These are phyloP conservation scores for Lojkania enalia DNA, from an alignment of 2,329 filamentous ascomycete genomes.

Conservation along the genomic window DNA sequence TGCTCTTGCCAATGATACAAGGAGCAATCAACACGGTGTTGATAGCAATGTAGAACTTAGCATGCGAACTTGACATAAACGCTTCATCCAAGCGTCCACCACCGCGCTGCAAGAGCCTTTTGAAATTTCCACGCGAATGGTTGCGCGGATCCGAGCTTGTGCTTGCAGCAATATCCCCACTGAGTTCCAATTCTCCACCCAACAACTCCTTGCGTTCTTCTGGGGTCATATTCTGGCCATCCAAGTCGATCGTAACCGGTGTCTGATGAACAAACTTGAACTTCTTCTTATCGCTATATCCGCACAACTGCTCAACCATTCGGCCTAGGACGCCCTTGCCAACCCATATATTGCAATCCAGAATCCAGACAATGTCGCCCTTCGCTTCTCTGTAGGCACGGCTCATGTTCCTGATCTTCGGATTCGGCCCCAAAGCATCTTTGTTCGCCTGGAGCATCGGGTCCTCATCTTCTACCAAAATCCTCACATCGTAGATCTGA, in stretches of 20 bases:
- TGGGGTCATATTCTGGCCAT: slow-evolving; percentile 31
- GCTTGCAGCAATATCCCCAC: slow-evolving; percentile 33
- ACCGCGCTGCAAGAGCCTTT: slow-evolving; percentile 48
- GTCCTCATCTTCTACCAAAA: slow-evolving; percentile 84
- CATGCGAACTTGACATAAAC: slow-evolving; percentile 91
- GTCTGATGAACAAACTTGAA: slow-evolving; percentile 95
- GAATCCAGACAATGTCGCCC: slow-evolving; percentile 88
- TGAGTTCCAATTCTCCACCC: slow-evolving; percentile 22
- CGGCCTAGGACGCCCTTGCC: slow-evolving; percentile 75
- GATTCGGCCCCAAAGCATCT: slow-evolving; percentile 79
- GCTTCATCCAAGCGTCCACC: slow-evolving; percentile 90
- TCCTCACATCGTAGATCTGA: slow-evolving; percentile 67
- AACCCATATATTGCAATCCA: slow-evolving; percentile 97
- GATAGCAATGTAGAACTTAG: slow-evolving; percentile 97
- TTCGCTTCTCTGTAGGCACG: slow-evolving; percentile 84
- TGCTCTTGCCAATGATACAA: slow-evolving; percentile 94
- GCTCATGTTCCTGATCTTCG: slow-evolving; percentile 98
- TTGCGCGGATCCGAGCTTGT: slow-evolving; percentile 30
- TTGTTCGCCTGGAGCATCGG: slow-evolving; percentile 63
- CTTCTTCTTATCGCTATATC: slow-evolving; percentile 58
- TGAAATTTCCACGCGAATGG: slow-evolving; percentile 25
- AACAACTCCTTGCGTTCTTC: slow-evolving; percentile 39
- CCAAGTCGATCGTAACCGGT: slow-evolving; percentile 79
- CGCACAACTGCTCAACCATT: slow-evolving; percentile 87
- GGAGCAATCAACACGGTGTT: slow-evolving; percentile 89